Conservation (phyloP, 164 flowering plant genomes). For the Berberis thunbergii region DNA sequence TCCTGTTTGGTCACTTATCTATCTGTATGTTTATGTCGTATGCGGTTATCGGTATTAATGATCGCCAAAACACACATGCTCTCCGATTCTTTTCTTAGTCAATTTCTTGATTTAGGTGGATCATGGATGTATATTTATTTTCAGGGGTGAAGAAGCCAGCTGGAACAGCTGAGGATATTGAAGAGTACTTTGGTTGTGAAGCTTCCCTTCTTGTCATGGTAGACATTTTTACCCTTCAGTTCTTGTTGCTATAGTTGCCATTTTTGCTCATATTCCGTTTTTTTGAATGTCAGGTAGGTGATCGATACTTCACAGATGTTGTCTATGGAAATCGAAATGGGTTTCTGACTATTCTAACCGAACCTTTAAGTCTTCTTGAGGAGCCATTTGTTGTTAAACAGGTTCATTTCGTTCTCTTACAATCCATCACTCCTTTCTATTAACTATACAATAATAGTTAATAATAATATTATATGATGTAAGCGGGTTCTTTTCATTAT, state of each 20-base stretch:
- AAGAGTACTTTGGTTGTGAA: constrained; percentile 67
- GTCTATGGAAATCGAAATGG: constrained; percentile 92
- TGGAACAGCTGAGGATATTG: constrained; percentile 76
- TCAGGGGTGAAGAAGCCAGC: constrained; percentile 84
- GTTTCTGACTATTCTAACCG: constrained; percentile 64
- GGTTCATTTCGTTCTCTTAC: constrained; percentile 29
- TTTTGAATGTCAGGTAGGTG: constrained; percentile 65
- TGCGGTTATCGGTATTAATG: too few species aligned
- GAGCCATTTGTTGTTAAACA: constrained; percentile 81
- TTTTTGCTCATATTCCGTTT: not conserved
- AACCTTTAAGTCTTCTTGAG: constrained; percentile 55
- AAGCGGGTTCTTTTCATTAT: too few species aligned
- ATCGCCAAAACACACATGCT: too few species aligned
- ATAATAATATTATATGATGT: too few species aligned
- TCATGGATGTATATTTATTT: not conserved
- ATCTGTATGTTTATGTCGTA: too few species aligned
- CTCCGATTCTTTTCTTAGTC: too few species aligned
- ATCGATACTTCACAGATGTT: constrained; percentile 80
- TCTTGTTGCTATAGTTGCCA: not conserved
- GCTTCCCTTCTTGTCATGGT: constrained; percentile 74
- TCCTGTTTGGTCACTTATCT: too few species aligned
- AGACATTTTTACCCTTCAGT: not conserved
- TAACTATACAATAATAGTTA: not conserved
- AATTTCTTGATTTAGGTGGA: too few species aligned
- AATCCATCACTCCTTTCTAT: not conserved